Percentiles rank a stretch among this genome's conserved stretches.
Evolutionary conservation across 495 filamentous ascomycete genomes (phyloP).

Genomic region (Venustampulla echinocandica): DNA sequence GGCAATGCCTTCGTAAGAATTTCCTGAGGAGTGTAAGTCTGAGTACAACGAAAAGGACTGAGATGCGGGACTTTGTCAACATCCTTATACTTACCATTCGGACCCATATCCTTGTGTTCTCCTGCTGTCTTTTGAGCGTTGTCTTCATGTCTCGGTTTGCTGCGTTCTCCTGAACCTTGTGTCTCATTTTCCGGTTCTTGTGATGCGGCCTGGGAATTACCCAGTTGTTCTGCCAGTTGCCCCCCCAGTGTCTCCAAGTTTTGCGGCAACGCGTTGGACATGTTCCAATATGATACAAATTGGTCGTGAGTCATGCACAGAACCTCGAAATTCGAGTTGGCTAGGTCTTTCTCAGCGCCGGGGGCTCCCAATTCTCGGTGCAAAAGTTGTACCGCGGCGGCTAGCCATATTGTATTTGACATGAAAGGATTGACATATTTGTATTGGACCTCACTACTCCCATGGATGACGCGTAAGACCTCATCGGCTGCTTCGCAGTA

Average conservation of each 20-base stretch:
- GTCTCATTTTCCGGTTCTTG: too few relatives aligned
- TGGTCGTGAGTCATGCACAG: conserved; percentile 10
- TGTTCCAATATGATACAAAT: conserved; percentile 15
- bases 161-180: too few relatives aligned
- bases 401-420: conserved; percentile 27
- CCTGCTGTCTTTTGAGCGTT: too few relatives aligned
- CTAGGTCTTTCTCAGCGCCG: neutral
- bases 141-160: too few relatives aligned
- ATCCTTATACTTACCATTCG: too few relatives aligned
- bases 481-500: conserved; percentile 23
- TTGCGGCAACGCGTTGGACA: conserved; percentile 2
- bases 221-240: too few relatives aligned
- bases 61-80: too few relatives aligned
- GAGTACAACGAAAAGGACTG: too few relatives aligned
- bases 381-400: conserved; percentile 23
- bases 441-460: conserved; percentile 18
- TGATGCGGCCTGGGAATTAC: too few relatives aligned
- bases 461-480: conserved; percentile 21
- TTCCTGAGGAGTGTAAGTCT: too few relatives aligned
- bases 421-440: conserved; percentile 27
- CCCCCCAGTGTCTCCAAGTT: conserved; percentile 14
- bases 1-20: too few relatives aligned
- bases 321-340: conserved; percentile 17
- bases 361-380: conserved; percentile 4
- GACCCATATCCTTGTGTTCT: too few relatives aligned